Base-by-base conservation (phyloP, 306 rosid species). In the Pueraria montana region DNA sequence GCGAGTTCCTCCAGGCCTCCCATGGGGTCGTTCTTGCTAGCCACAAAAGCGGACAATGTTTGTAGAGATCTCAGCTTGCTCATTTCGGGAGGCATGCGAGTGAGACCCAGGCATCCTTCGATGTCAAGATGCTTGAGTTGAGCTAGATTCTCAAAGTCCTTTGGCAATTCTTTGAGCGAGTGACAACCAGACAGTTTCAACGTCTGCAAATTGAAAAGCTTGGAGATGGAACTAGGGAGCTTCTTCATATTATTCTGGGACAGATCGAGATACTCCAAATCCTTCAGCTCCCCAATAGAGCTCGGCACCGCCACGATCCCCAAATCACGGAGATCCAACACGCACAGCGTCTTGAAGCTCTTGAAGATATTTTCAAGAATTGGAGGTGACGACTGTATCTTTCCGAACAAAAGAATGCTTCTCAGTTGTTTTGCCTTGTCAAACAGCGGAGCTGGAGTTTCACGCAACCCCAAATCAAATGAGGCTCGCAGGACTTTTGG, bases 91-190 rank as follows among this genome's bases (percentile, higher is more conserved):
- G 84, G 84, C 84, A 84, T 79, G 40, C n/a, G 20, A 8, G 16
- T 53, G 16, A 79, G 64, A 11, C 0, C 0, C 0, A 14, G 0
- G 16, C 84, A 79, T 16, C 72, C 77, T 1, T 73, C 24, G 0
- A 43, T 13, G 43, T 79, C 46, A 30, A 84, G 84, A 46, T 84
- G 84, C 34, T 34, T 65, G 9, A 84, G 87, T 2, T 1, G 21
- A 18, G 0, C 6, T 7, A 84, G 36, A 1, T 20, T 8, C 1
- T 4, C 2, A 2, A 85, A 23, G 6, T 69, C 34, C 21, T 53
- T 69, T 1, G 85, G 85, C 52, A 85, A 32, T 40, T 75, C 70
- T 64, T 49, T 14, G 43, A 85, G 75, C 0, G 0, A 0, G 1
- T 2, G 0, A 75, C 88, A 80, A 0, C 0, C 1, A 1, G 52